Base-by-base conservation (phyloP, 2,329 filamentous ascomycete genomes). In the Neofusicoccum umdonicola region DNA sequence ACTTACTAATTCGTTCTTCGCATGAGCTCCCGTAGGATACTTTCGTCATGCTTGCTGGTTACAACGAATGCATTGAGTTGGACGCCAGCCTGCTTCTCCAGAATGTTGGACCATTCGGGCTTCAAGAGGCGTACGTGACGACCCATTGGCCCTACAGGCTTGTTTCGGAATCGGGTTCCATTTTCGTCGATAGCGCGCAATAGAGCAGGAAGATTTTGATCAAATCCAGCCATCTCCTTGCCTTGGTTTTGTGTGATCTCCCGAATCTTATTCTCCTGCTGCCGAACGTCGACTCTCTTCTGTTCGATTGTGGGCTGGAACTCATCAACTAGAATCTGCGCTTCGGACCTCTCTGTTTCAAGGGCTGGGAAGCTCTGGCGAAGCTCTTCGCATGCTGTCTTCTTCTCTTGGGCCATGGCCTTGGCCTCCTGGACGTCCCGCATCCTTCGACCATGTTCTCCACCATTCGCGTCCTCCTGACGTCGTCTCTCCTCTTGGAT, bases 61-160 rank as follows among this genome's bases (percentile, higher is more conserved):
- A 97, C 93, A 58, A 96, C 85, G 72, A 98, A 99, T 1, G 86
- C 88, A 67, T 87, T 90, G 37, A 98, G 80, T 0, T 80, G 82
- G 3, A 76, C 77, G n/a, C 91, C 91, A 51, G 97, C 84, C 1
- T 86, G 86, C 67, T 85, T 90, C 74, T 99, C 95, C 13, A 99
- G 77, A 48, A 96, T 87, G 0, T 86, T 85, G 1, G 89, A 90
- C 95, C 95, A 99, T 70, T 91, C 84, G 0, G 91, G 90, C 69
- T 94, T 88, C 41, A 87, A 80, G 27, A 99, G 80, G 68, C 87
- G 88, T 60, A 99, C 84, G 71, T 95, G 86, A 27, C 87, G 81
- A 35, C 93, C 95, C 13, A 98, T 81, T 0, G 95, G 95, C 0
- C 95, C 95, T 39, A 98, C 82, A 2, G 95, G 95, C 67, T 85